These are phyloP conservation scores for Tagetes patula DNA, from an alignment of 129 eudicot genomes.

Conservation along the genomic window DNA sequence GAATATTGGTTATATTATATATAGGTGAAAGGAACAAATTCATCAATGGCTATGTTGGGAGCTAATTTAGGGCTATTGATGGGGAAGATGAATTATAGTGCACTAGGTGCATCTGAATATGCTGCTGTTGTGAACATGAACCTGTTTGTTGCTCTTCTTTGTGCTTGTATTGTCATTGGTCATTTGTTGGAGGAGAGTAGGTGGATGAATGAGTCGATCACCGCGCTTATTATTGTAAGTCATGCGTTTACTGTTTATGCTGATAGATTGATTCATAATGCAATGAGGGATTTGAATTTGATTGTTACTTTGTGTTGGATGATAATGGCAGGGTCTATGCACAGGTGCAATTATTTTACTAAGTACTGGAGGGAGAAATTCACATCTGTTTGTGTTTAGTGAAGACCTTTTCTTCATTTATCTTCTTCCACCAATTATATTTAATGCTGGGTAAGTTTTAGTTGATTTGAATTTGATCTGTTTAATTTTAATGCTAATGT, in stretches of 20 bases:
- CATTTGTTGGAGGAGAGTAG: constrained; percentile 75
- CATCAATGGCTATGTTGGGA: constrained; percentile 14
- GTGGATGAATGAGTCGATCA: constrained; percentile 82
- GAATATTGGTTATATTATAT: background rate
- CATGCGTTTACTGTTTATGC: background rate
- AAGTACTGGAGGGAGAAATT: constrained; percentile 57
- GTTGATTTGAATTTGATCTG: constrained; percentile 15
- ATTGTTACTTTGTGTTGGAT: background rate
- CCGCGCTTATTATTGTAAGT: constrained; percentile 64
- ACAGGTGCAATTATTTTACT: constrained; percentile 71
- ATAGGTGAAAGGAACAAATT: background rate
- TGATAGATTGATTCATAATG: constrained; percentile 3
- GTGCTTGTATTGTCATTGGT: constrained; percentile 65
- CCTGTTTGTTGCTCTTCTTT: constrained; percentile 69
- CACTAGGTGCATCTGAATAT: constrained; percentile 47
- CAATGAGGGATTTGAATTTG: background rate
- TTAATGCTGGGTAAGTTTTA: constrained; percentile 76
- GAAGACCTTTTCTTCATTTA: constrained; percentile 88
- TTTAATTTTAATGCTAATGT: constrained; percentile 19
- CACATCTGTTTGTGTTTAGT: constrained; percentile 75
- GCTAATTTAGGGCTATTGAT: constrained; percentile 32
- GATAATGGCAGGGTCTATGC: constrained; percentile 62
- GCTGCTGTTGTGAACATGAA: constrained; percentile 65
- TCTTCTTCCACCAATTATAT: constrained; percentile 91
- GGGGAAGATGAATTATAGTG: constrained; percentile 27